Percentiles rank a stretch among this genome's conserved stretches.
Evolutionary conservation across 306 rosid genomes (phyloP).

Genomic region (Calophaca sinica): DNA sequence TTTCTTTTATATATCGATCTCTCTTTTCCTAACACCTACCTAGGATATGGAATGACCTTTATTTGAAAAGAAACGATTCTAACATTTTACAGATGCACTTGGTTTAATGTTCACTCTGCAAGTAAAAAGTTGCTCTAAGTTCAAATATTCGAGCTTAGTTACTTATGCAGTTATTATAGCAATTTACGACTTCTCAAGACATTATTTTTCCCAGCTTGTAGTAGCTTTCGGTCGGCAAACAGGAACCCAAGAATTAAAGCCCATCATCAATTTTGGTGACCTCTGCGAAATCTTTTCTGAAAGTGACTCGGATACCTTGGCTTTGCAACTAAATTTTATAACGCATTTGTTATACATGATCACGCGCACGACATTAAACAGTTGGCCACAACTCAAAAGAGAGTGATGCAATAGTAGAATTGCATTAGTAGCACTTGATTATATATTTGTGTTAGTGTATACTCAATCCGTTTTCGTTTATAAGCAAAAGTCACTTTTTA

Average conservation of each 20-base stretch:
- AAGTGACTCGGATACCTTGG: slow-evolving; percentile 43
- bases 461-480: too few species aligned
- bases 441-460: slow-evolving; percentile 15
- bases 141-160: neutral
- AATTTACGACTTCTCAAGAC: neutral
- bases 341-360: neutral
- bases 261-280: neutral
- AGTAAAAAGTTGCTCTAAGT: neutral
- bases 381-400: slow-evolving; percentile 24
- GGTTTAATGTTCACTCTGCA: neutral
- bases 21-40: too few species aligned
- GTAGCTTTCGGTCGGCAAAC: slow-evolving; percentile 23
- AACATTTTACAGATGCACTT: neutral
- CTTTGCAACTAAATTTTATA: slow-evolving; percentile 1
- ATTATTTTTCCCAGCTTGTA: slow-evolving; percentile 18
- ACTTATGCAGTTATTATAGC: neutral
- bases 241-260: slow-evolving; percentile 12
- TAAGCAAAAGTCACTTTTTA: too few species aligned
- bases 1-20: too few species aligned
- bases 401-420: neutral
- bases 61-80: too few species aligned
- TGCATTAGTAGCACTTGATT: slow-evolving; percentile 14
- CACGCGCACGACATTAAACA: slow-evolving; percentile 43
- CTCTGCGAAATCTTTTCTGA: slow-evolving; percentile 32
- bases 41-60: too few species aligned